A percentile compares a stretch with the other conserved stretches of the same genome.
These are phyloP conservation scores for Alternaria brassicicola DNA, from an alignment of 2,329 filamentous ascomycete genomes.

Conservation along the genomic window DNA sequence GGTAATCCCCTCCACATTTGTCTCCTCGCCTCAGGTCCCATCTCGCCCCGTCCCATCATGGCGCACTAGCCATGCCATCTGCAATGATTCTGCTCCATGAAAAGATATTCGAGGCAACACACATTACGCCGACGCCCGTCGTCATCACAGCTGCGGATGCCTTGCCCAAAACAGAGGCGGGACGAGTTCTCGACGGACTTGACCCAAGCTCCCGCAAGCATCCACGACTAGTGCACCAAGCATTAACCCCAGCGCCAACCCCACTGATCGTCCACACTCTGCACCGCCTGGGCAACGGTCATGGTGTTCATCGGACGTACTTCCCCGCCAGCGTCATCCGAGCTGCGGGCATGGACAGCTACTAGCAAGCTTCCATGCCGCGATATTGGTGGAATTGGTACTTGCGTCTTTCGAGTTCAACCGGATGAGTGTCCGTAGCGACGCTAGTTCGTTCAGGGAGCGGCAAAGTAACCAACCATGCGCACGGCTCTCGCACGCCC, in stretches of 20 bases:
- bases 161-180: constrained; percentile 20
- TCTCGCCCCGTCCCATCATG: neutral
- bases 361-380: neutral
- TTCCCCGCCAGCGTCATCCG: constrained; percentile 15
- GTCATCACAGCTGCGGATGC: constrained; percentile 7
- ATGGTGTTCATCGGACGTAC: constrained; percentile 14
- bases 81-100: neutral
- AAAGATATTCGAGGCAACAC: neutral
- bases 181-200: neutral
- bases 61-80: neutral
- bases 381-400: constrained; percentile 11
- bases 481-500: neutral
- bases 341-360: constrained; percentile 9
- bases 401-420: neutral
- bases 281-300: constrained; percentile 16
- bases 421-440: too few species aligned
- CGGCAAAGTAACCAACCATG: too few species aligned
- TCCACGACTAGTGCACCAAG: constrained; percentile 12
- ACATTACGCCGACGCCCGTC: constrained; percentile 7
- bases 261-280: constrained; percentile 21
- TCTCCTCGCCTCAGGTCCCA: neutral
- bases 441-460: too few species aligned
- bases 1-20: neutral
- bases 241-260: constrained; percentile 17
- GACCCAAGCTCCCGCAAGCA: constrained; percentile 23